Conservation (phyloP, 2,329 filamentous ascomycete genomes). For the Claviceps digitariae region DNA sequence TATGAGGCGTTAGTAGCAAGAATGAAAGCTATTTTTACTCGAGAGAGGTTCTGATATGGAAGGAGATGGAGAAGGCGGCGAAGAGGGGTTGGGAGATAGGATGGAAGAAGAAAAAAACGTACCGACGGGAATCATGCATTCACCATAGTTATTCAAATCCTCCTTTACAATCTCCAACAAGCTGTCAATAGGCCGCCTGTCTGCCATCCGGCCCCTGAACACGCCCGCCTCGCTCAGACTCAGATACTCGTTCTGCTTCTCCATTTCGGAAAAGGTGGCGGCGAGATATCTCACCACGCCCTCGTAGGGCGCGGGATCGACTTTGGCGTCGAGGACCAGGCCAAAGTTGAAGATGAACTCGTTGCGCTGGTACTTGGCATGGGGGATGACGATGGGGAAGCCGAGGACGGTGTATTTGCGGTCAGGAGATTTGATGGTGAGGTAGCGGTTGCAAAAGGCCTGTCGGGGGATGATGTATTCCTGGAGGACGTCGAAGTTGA, state of each 20-base stretch:
- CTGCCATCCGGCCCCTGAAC: conserved; percentile 20
- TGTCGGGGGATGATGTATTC: conserved; percentile 92
- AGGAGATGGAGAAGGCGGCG: neutral
- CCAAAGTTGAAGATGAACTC: conserved; percentile 99
- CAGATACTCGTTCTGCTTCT: conserved; percentile 80
- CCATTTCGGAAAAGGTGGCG: conserved; percentile 72
- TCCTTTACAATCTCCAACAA: conserved; percentile 70
- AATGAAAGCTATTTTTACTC: neutral
- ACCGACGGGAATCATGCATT: conserved; percentile 97
- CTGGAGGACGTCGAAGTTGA: conserved; percentile 76
- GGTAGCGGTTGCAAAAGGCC: conserved; percentile 84
- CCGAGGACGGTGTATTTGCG: conserved; percentile 67
- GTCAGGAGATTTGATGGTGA: conserved; percentile 63
- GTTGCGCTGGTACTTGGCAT: conserved; percentile 74
- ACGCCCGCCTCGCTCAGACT: conserved; percentile 41
- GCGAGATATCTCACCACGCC: conserved; percentile 78
- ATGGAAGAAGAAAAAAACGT: conserved; percentile 17
- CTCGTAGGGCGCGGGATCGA: conserved; percentile 67
- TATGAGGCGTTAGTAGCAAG: neutral
- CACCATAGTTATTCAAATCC: conserved; percentile 91
- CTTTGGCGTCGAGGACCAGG: conserved; percentile 54
- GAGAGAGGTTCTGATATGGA: no score
- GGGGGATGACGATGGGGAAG: conserved; percentile 76
- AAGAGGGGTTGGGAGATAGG: neutral
- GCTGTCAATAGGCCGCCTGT: conserved; percentile 61